Base-by-base conservation (phyloP, 306 rosid species). In the Geum urbanum region DNA sequence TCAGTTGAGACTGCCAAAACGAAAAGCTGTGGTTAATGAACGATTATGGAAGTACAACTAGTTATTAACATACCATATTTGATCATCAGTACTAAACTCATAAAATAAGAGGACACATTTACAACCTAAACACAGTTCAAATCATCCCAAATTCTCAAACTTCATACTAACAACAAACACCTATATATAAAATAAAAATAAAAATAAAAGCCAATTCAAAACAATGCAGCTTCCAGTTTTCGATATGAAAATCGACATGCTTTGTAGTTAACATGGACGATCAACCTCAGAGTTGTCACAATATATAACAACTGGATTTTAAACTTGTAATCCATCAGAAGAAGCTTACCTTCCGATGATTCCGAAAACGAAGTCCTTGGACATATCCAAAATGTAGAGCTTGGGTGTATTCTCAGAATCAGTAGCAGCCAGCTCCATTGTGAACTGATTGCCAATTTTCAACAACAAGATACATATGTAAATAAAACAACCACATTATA, bases 341-440 rank as follows among this genome's bases (percentile, higher is more conserved):
- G 44, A 50, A 70, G 50, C 73, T 69, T 77, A 89, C 95, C 98
- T 92, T 84, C 87, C 16, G 76, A 48, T 24, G 95, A 83, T 78
- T 92, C 91, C 0, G 96, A 89, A 82, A 92, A 89, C 54, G 53
- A 80, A 72, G 78, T 86, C 92, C 59, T 39, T 83, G 39, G 83
- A 81, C 89, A 86, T 85, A 75, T 88, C 92, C 96, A 92, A 70
- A 16, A 80, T 75, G 78, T 73, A 92, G 74, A 76, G 72, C 83
- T 40, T 80, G 64, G 91, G 85, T 60, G 72, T 40, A 80, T 87
- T 70, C 72, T 85, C 92, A 70, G 84, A 78, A 76, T 89, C 86
- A 53, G 85, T 63, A 60, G 69, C 88, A 75, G 95, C 89, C 88
- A 92, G 82, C 86, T 89, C 96, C 96, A 92, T 86, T 35, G 96